phyloP scores from a whole-genome alignment of 1,139 yeast species.

The Diutina pseudorugosa region DNA sequence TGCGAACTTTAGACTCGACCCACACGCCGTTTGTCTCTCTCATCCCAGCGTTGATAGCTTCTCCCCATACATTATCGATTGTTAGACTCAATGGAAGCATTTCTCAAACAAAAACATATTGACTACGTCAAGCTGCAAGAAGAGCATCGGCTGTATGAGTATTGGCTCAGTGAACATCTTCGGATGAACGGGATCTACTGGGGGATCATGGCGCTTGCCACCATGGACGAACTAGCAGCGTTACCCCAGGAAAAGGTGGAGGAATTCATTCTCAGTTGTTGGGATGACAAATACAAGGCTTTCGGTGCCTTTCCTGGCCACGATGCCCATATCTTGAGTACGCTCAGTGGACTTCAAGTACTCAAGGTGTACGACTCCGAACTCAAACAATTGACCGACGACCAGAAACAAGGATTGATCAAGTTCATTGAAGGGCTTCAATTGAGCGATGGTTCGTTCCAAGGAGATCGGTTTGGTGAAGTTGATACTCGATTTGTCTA shows the following conservation, averaged over 20 bases:
- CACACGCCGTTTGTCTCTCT: background rate
- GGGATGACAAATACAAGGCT: conserved; percentile 54
- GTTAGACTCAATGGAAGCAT: background rate
- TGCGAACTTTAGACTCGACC: background rate
- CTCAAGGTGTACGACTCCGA: conserved; percentile 49
- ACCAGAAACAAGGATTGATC: conserved; percentile 17
- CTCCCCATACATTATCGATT: background rate
- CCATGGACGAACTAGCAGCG: conserved; percentile 40
- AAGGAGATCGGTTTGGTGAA: conserved; percentile 88
- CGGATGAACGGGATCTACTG: conserved; percentile 89
- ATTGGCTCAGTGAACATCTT: conserved; percentile 85
- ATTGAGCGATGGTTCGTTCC: conserved; percentile 63
- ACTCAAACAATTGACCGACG: conserved; percentile 24
- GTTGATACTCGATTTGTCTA: conserved; percentile 85
- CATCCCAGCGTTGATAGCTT: background rate
- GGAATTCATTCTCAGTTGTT: conserved; percentile 57
- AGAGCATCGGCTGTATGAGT: conserved; percentile 39
- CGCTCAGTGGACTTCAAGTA: conserved; percentile 79
- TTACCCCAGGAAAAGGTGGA: conserved; percentile 47
- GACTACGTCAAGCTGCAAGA: conserved; percentile 23
- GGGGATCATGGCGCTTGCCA: conserved; percentile 74
- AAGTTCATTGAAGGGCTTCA: conserved; percentile 44
- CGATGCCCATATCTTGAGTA: conserved; percentile 81
- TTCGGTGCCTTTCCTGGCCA: conserved; percentile 86
- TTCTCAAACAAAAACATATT: conserved; percentile 14